Base-by-base conservation (phyloP, 805 yeast genomes). In the Metschnikowia corniflorae region DNA sequence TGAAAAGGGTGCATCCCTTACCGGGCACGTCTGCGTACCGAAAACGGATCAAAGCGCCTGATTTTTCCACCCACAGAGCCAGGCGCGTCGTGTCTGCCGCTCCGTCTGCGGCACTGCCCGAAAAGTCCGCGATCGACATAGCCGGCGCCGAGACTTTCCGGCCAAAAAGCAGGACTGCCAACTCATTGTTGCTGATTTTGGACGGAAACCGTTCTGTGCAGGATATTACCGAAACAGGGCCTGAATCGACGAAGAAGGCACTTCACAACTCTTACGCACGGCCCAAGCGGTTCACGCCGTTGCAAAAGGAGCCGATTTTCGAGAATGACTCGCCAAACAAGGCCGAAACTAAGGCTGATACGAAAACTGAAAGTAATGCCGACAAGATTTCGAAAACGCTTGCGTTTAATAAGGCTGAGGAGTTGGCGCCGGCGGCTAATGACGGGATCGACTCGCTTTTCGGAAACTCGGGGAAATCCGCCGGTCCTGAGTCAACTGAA, bases 111-210 rank as follows among this genome's bases (percentile, higher is more conserved):
- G 28, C 27, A 7, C 28, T 33, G 18, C 23, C 28, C 18, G 33
- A 34, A 7, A 4, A 39, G 6, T 20, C 39, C 4, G 31, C 43
- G 4, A 26, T 21, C 16, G 15, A 43, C 13, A 21, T 44, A 17
- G 19, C 29, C 16, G 42, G 26, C 16, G 5, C 41, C 16, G 13
- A 35, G 3, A 16, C 37, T 9, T 39, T 47, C 33, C 58, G 60
- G 42, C 61, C 59, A 40, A 37, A 69, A 35, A 71, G 76, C 43
- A 65, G 61, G 23, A 68, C 79, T 0, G 80, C 80, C 1, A 59
- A 72, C 34, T 70, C 78, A 1, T 55, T 75, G 31, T 51, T 74
- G 28, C 70, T 77, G 3, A 59, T 65, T 28, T 52, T 68, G 27
- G 72, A 67, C 42, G 62, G 58, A 7, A 43, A 49, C 15, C 18